Conservation (phyloP, 2,329 filamentous ascomycete species). For the Colletotrichum viniferum region DNA sequence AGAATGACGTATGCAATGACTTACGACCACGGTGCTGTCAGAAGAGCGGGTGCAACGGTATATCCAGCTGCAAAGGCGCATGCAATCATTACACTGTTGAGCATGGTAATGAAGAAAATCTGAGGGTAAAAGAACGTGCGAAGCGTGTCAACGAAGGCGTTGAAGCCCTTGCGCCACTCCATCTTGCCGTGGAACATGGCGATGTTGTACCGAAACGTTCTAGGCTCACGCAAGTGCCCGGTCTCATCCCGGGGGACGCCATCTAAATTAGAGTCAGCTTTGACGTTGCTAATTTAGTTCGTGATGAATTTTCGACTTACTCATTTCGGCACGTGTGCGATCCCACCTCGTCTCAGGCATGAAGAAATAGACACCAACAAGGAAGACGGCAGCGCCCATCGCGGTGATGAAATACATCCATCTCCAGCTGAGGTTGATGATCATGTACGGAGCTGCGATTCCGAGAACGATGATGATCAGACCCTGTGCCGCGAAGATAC, state of each 20-base stretch:
- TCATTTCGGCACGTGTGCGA: slow-evolving; percentile 32
- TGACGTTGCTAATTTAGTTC: background rate
- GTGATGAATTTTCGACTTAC: background rate
- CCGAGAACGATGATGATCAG: slow-evolving; percentile 32
- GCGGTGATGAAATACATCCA: slow-evolving; percentile 38
- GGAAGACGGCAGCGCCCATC: slow-evolving; percentile 26
- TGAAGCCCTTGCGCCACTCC: slow-evolving; percentile 27
- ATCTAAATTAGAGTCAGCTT: slow-evolving; percentile 4
- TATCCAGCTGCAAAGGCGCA: slow-evolving; percentile 30
- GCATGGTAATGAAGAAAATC: slow-evolving; percentile 34
- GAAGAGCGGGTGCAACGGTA: slow-evolving; percentile 16
- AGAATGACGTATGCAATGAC: background rate
- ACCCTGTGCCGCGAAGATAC: slow-evolving; percentile 31
- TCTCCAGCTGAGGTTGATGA: slow-evolving; percentile 34
- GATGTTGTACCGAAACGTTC: slow-evolving; percentile 33
- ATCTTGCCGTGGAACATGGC: slow-evolving; percentile 32
- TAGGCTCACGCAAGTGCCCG: slow-evolving; percentile 1
- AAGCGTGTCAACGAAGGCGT: slow-evolving; percentile 30
- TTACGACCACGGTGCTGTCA: slow-evolving; percentile 16
- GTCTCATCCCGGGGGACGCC: slow-evolving; percentile 24
- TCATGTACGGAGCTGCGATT: slow-evolving; percentile 32
- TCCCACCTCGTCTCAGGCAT: slow-evolving; percentile 39
- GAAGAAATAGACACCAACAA: slow-evolving; percentile 32
- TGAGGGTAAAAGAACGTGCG: slow-evolving; percentile 36
- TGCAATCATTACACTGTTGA: slow-evolving; percentile 34